Evolutionary conservation across 2,329 filamentous ascomycete species (phyloP).

Genomic region (Colletotrichum eleusines): DNA sequence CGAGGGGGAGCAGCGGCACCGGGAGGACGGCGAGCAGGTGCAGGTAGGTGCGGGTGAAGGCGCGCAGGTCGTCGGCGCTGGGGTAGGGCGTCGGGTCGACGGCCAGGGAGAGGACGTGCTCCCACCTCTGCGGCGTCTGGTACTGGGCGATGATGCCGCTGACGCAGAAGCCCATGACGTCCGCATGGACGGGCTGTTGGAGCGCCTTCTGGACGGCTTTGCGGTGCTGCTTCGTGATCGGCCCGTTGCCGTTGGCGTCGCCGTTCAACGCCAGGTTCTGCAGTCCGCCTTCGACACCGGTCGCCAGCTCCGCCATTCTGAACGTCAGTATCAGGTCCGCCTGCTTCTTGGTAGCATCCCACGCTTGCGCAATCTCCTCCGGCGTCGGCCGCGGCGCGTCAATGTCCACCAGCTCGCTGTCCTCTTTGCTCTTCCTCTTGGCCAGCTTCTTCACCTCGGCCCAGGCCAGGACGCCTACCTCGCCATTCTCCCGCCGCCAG

Average conservation of each 20-base stretch:
- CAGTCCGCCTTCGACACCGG: neutral
- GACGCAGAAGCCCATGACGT: constrained; percentile 32
- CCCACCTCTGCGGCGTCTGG: constrained; percentile 10
- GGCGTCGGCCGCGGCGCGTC: neutral
- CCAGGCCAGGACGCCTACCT: constrained; percentile 34
- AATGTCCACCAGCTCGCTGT: constrained; percentile 26
- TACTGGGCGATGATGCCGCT: constrained; percentile 30
- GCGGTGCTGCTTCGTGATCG: constrained; percentile 30
- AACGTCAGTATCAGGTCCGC: constrained; percentile 27
- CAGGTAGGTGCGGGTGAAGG: constrained; percentile 28
- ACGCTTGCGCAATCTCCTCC: constrained; percentile 21
- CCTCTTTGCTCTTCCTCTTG: constrained; percentile 27
- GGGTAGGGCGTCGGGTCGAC: constrained; percentile 30
- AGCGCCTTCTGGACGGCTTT: constrained; percentile 30
- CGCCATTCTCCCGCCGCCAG: constrained; percentile 24
- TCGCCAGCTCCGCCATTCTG: constrained; percentile 7
- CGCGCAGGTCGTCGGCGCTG: constrained; percentile 23
- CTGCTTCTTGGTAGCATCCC: constrained; percentile 16
- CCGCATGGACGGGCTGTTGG: constrained; percentile 23
- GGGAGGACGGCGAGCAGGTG: constrained; percentile 37
- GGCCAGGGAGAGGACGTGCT: constrained; percentile 30
- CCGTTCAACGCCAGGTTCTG: neutral
- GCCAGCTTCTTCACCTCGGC: constrained; percentile 30
- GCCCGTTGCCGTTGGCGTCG: neutral
- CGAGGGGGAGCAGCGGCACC: constrained; percentile 10